A percentile compares a stretch with the other conserved stretches of the same genome.
These are phyloP conservation scores for Hydrangea macrophylla DNA, from an alignment of 148 eudicot genomes.

Conservation along the genomic window DNA sequence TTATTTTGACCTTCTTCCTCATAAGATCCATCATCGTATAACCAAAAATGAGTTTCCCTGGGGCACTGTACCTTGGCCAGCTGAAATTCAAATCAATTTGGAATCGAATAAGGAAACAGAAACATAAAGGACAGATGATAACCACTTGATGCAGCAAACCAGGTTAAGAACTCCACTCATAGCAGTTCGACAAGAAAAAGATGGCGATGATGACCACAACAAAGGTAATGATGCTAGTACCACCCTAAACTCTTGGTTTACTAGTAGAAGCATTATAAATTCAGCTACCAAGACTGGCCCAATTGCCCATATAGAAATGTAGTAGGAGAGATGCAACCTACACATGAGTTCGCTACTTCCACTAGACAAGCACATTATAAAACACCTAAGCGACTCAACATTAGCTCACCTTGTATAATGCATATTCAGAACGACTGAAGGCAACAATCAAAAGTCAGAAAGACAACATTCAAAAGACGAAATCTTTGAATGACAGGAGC, in stretches of 20 bases:
- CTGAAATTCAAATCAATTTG: constrained; percentile 20
- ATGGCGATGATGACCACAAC: too few relatives aligned
- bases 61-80: constrained; percentile 41
- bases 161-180: not conserved
- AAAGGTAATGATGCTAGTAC: too few relatives aligned
- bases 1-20: constrained; percentile 53
- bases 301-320: not conserved
- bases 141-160: not conserved
- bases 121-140: not conserved
- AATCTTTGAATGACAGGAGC: not conserved
- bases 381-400: not conserved
- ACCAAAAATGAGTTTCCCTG: constrained; percentile 37
- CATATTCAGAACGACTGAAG: not conserved
- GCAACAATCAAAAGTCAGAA: not conserved
- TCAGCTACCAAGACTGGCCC: not conserved
- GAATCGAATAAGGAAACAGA: not conserved
- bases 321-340: not conserved
- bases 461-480: too few relatives aligned
- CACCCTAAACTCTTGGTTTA: too few relatives aligned
- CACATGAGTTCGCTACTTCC: not conserved
- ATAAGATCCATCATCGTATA: constrained; percentile 42
- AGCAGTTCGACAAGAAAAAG: not conserved
- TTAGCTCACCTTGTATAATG: not conserved
- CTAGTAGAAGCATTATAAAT: not conserved
- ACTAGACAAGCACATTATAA: not conserved